Percentiles rank a stretch among this genome's conserved stretches.
Evolutionary conservation across 2,329 filamentous ascomycete species (phyloP).

Genomic region (Acrocalymma vagum): DNA sequence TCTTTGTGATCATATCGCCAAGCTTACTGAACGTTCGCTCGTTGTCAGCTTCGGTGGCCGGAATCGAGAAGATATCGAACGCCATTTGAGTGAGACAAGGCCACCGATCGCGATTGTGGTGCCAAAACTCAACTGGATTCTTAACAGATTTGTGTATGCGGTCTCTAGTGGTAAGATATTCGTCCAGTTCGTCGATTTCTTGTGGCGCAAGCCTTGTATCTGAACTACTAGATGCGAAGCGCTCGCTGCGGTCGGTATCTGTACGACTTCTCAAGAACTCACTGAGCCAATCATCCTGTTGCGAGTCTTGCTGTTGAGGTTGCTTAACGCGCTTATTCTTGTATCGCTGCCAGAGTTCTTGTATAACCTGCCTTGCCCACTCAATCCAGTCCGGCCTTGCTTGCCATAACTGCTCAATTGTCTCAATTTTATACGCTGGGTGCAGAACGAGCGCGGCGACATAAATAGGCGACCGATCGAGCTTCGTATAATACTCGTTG

Average conservation of each 20-base stretch:
- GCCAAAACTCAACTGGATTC: no score
- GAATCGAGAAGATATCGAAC: constrained; percentile 4
- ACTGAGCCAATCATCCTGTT: no score
- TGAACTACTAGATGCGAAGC: no score
- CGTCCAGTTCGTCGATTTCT: no score
- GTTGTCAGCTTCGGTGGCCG: background rate
- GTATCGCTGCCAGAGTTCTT: constrained; percentile 1
- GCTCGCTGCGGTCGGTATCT: no score
- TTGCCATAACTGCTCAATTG: background rate
- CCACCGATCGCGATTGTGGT: no score
- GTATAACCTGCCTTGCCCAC: background rate
- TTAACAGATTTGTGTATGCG: no score
- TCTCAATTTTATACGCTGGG: background rate
- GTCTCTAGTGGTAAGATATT: constrained; percentile 2
- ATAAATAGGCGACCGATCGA: background rate
- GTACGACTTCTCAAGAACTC: no score
- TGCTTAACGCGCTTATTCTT: no score
- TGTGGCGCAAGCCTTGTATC: no score
- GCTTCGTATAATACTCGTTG: background rate
- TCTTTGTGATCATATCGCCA: background rate
- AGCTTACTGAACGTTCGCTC: constrained; percentile 3
- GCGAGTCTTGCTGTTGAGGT: no score
- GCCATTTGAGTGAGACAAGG: constrained; percentile 1
- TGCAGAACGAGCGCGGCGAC: constrained; percentile 1
- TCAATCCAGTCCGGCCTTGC: background rate